Base-by-base conservation (phyloP, 192 early-diverging fungal species). In the Funneliformis mosseae region DNA sequence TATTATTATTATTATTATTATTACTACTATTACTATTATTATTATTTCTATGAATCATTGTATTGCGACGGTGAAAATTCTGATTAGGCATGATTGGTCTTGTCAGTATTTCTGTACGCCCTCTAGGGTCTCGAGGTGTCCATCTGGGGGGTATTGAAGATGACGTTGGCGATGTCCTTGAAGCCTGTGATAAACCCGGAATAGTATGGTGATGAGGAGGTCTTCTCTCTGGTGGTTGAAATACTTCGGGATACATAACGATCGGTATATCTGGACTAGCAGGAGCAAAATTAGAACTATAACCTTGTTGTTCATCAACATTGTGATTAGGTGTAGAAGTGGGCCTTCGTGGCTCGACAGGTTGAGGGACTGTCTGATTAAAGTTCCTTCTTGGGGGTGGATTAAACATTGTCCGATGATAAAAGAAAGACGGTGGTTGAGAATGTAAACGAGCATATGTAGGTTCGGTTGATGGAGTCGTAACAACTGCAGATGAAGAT, bases 211-310 rank as follows among this genome's bases (percentile, higher is more conserved):
- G 43, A 25, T 72, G 70, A 27, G 16, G 70, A 27, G 16, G 41
- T 46, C 70, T 27, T 46, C 33, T 38, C 5, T 69, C 33, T 8
- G 67, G 7, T 16, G 39, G 16, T 2, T n/a, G 25, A 46, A 46
- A 5, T 8, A 72, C n/a, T 64, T 41, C 76, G 45, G 41, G 33
- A 64, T 21, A 77, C 7, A 48, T 61, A 27, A 61, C 33, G 12
- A 6, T 21, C 8, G 7, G 16, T 38, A 38, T 11, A n/a, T 60
- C 50, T 25, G 76, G 25, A 45, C 33, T 43, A 63, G 23, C 38
- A 23, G 55, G 18, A 63, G 61, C 10, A 62, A 60, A 64, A 77
- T 43, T 77, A 5, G n/a, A n/a, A 27, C 18, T 77, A 66, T 77
- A 77, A 41, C 18, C 39, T 64, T 43, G 59, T 61, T 64, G 76